Evolutionary conservation across 225 moss, liverwort and hornwort species (phyloP).

Genomic region (Bryoerythrophyllum caledonicum): DNA sequence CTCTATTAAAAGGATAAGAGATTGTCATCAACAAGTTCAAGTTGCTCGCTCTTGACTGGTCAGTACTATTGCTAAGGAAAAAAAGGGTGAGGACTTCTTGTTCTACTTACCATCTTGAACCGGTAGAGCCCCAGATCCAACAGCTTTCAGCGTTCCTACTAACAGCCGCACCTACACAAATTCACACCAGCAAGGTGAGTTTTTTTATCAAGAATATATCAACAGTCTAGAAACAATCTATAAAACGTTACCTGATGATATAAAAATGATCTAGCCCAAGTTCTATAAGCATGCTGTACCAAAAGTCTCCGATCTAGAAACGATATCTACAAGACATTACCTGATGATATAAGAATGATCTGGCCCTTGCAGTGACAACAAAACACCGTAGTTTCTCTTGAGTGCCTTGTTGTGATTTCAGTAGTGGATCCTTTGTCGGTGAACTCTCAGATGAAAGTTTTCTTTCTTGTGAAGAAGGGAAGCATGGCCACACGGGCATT

Average conservation of each 20-base stretch:
- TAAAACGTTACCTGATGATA: constrained; percentile 74
- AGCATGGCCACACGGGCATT: constrained; percentile 79
- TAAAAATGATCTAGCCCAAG: constrained; percentile 83
- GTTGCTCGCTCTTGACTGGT: not conserved
- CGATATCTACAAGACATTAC: constrained; percentile 30
- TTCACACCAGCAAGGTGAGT: constrained; percentile 15
- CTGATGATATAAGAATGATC: constrained; percentile 97
- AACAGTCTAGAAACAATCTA: not conserved
- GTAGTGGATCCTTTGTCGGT: constrained; percentile 16
- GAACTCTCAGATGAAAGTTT: constrained; percentile 18
- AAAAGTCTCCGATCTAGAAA: not conserved
- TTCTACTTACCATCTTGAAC: constrained; percentile 62
- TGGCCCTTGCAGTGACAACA: constrained; percentile 93
- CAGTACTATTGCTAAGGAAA: constrained; percentile 2
- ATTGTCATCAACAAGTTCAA: not conserved
- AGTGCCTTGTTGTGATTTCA: constrained; percentile 23
- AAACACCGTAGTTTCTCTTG: constrained; percentile 55
- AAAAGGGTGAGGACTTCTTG: not conserved
- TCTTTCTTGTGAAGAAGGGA: constrained; percentile 67
- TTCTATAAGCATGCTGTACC: not conserved
- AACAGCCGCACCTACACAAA: constrained; percentile 75
- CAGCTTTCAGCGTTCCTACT: constrained; percentile 89
- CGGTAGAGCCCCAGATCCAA: constrained; percentile 63
- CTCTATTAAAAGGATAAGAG: not conserved
- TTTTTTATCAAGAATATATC: not conserved